Percentiles rank a stretch among this genome's conserved stretches.
phyloP scores from a whole-genome alignment of 441 rosid genomes.

The California macrophylla region DNA sequence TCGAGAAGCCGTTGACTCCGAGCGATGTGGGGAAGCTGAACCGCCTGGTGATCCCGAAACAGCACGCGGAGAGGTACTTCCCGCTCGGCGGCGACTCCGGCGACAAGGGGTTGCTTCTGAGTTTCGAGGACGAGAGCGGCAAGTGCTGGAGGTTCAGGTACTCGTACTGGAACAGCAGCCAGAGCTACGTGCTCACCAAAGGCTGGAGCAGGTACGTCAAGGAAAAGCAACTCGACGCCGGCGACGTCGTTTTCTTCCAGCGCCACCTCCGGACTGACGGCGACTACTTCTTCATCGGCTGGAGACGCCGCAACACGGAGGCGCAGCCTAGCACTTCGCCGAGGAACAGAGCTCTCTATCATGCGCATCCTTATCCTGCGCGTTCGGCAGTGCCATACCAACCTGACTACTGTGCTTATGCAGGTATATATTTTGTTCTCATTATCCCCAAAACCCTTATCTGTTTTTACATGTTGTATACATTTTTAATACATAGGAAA shows the following conservation, averaged over 20 bases:
- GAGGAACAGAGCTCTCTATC: constrained; percentile 17
- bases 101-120: not conserved
- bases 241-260: constrained; percentile 65
- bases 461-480: too few relatives aligned
- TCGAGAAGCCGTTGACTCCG: constrained; percentile 82
- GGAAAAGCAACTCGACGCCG: constrained; percentile 86
- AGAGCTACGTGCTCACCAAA: constrained; percentile 85
- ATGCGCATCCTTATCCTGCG: constrained; percentile 35
- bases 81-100: constrained; percentile 55
- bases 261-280: constrained; percentile 54
- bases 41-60: constrained; percentile 89
- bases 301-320: constrained; percentile 50
- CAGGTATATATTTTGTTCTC: constrained; percentile 35
- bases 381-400: constrained; percentile 36
- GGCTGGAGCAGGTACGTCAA: constrained; percentile 96
- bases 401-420: constrained; percentile 44
- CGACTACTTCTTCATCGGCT: constrained; percentile 61
- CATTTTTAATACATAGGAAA: too few relatives aligned
- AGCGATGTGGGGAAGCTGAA: constrained; percentile 96
- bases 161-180: constrained; percentile 98
- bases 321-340: not conserved
- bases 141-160: constrained; percentile 80
- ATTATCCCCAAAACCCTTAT: not conserved
- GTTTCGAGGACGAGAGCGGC: not conserved
- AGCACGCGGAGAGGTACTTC: constrained; percentile 84